Percentiles rank a stretch among this genome's conserved stretches.
Evolutionary conservation across 2,329 filamentous ascomycete species (phyloP).

Genomic region (Alternaria solani): DNA sequence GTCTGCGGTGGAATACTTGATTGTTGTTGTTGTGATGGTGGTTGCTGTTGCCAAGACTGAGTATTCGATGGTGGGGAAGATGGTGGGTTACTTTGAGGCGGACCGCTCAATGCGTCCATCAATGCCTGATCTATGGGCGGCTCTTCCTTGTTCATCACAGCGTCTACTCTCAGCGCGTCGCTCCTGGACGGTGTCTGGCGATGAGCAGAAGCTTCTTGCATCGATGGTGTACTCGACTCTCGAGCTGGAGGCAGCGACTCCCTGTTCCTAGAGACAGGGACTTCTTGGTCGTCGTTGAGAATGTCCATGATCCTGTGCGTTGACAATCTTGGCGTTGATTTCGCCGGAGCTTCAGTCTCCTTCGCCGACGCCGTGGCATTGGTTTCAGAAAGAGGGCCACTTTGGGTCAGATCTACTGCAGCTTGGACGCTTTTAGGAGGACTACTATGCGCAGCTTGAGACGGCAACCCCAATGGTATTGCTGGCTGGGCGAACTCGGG

Average conservation of each 20-base stretch:
- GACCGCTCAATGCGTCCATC: slow-evolving; percentile 31
- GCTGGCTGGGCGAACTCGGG: slow-evolving; percentile 23
- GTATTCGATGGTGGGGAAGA: slow-evolving; percentile 27
- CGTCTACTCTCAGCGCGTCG: slow-evolving; percentile 27
- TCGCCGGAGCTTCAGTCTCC: slow-evolving; percentile 27
- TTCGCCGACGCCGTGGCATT: slow-evolving; percentile 16
- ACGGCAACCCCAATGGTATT: slow-evolving; percentile 21
- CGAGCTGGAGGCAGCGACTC: slow-evolving; percentile 24
- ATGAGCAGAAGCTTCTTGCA: slow-evolving; percentile 20
- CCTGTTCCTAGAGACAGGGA: slow-evolving; percentile 32
- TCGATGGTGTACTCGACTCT: slow-evolving; percentile 31
- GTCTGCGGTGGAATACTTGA: slow-evolving; percentile 21
- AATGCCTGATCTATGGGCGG: slow-evolving; percentile 33
- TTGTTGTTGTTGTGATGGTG: neutral
- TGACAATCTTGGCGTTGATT: slow-evolving; percentile 36
- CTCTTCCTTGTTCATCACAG: slow-evolving; percentile 30
- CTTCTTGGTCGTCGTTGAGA: slow-evolving; percentile 47
- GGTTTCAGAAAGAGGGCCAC: slow-evolving; percentile 13
- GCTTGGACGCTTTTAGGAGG: slow-evolving; percentile 22
- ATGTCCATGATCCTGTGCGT: slow-evolving; percentile 51
- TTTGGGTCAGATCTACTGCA: slow-evolving; percentile 10
- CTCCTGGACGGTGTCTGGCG: slow-evolving; percentile 31
- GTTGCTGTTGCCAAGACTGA: slow-evolving; percentile 23
- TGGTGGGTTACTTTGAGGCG: slow-evolving; percentile 28
- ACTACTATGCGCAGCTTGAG: slow-evolving; percentile 31